Conservation (phyloP, 208 protist genomes). For the Crithidia expoeki region DNA sequence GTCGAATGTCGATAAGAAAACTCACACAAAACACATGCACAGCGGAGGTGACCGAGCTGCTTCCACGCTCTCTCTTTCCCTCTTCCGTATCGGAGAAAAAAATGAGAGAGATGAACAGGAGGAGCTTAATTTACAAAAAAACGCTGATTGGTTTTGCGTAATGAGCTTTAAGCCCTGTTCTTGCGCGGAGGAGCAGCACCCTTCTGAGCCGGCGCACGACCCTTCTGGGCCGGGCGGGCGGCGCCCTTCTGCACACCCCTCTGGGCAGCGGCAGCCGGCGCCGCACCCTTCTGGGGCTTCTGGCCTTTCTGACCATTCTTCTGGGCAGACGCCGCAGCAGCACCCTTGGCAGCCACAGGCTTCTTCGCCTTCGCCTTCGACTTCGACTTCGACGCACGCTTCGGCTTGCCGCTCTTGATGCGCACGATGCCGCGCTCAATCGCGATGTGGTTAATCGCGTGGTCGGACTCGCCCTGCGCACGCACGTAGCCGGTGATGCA, state of each 20-base stretch:
- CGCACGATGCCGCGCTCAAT: conserved; percentile 82
- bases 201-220: conserved; percentile 26
- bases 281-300: conserved; percentile 26
- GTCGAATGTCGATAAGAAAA: neutral
- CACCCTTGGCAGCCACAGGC: conserved; percentile 37
- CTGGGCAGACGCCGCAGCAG: conserved; percentile 23
- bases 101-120: neutral
- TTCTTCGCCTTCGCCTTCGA: conserved; percentile 46
- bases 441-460: conserved; percentile 94
- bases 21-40: neutral
- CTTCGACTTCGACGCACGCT: conserved; percentile 53
- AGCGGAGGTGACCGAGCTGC: conserved; percentile 19
- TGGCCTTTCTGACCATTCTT: conserved; percentile 17
- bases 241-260: conserved; percentile 35
- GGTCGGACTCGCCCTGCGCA: conserved; percentile 92
- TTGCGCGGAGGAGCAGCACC: conserved; percentile 31
- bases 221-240: conserved; percentile 13
- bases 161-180: conserved; percentile 28
- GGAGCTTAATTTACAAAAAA: neutral
- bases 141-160: too few relatives aligned
- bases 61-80: conserved; percentile 1
- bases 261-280: conserved; percentile 12
- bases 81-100: neutral
- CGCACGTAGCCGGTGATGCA: conserved; percentile 96
- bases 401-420: conserved; percentile 88